phyloP scores from a whole-genome alignment of 208 protist genomes.

The Tritrichomonas foetus region DNA sequence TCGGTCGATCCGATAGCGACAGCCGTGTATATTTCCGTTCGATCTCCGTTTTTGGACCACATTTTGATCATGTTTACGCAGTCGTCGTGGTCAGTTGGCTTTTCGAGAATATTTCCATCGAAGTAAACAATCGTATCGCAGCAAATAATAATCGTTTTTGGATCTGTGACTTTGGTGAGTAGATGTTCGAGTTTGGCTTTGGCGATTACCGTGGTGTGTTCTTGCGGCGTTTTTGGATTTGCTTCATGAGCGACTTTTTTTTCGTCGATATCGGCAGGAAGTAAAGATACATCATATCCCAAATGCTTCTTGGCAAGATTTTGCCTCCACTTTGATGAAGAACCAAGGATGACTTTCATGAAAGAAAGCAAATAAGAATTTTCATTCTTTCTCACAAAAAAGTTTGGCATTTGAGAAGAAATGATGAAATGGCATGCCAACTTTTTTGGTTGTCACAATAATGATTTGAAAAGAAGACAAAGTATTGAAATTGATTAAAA shows the following conservation, averaged over 20 bases:
- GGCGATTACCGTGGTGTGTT: neutral
- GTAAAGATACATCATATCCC: neutral
- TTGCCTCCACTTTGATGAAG: conserved; percentile 13
- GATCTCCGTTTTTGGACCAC: neutral
- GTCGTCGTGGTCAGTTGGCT: neutral
- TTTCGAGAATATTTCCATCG: neutral
- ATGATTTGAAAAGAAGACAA: no score
- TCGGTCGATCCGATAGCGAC: neutral
- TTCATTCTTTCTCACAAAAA: no score
- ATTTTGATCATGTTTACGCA: neutral
- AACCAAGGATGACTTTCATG: conserved; percentile 19
- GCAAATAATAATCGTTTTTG: neutral
- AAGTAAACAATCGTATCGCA: neutral
- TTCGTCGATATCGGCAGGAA: neutral
- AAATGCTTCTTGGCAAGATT: neutral
- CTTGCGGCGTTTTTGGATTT: neutral
- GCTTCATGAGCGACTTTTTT: neutral
- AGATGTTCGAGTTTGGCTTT: neutral
- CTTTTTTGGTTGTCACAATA: no score
- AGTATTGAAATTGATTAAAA: no score
- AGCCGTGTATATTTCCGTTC: neutral
- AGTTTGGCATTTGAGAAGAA: no score
- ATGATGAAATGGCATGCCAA: no score
- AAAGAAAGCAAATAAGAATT: no score
- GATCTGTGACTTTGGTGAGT: neutral